Conservation (phyloP, 176 grass and related monocot genomes). For the Puya raimondii region DNA sequence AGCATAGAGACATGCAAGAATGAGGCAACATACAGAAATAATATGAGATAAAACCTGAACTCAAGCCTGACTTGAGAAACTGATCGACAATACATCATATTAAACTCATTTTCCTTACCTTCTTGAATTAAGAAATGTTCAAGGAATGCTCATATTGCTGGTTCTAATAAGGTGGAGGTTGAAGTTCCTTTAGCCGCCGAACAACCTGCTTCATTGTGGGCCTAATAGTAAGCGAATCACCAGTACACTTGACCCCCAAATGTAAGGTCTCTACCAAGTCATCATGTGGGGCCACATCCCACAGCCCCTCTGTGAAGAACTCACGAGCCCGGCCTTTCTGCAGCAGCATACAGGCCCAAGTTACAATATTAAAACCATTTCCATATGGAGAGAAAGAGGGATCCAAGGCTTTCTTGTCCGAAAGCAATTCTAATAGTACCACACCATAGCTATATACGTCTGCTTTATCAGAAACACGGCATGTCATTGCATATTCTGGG, state of each 20-base stretch:
- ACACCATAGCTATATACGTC: slow-evolving; percentile 97
- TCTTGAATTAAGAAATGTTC: not conserved
- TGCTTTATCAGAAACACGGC: slow-evolving; percentile 95
- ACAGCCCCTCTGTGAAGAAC: slow-evolving; percentile 88
- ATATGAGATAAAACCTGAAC: not conserved
- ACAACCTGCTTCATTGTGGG: slow-evolving; percentile 99
- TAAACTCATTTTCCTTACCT: slow-evolving; percentile 1
- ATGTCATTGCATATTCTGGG: slow-evolving; percentile 95
- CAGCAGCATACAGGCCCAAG: slow-evolving; percentile 91
- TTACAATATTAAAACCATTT: slow-evolving; percentile 98
- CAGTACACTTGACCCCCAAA: slow-evolving; percentile 83
- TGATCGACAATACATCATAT: not conserved
- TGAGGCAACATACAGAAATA: not conserved
- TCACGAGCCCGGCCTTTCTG: slow-evolving; percentile 74
- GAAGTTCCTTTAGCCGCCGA: slow-evolving; percentile 71
- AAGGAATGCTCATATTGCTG: not conserved
- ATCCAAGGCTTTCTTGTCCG: slow-evolving; percentile 85
- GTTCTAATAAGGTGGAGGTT: slow-evolving; percentile 49
- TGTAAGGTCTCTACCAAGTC: slow-evolving; percentile 87
- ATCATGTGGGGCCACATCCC: slow-evolving; percentile 83
- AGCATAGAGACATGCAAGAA: not conserved
- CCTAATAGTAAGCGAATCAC: slow-evolving; percentile 70
- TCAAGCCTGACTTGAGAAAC: not conserved
- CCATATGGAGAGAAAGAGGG: slow-evolving; percentile 95
- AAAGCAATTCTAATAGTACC: slow-evolving; percentile 83